These are phyloP conservation scores for Thelonectria olida DNA, from an alignment of 2,329 filamentous ascomycete genomes.

Conservation along the genomic window DNA sequence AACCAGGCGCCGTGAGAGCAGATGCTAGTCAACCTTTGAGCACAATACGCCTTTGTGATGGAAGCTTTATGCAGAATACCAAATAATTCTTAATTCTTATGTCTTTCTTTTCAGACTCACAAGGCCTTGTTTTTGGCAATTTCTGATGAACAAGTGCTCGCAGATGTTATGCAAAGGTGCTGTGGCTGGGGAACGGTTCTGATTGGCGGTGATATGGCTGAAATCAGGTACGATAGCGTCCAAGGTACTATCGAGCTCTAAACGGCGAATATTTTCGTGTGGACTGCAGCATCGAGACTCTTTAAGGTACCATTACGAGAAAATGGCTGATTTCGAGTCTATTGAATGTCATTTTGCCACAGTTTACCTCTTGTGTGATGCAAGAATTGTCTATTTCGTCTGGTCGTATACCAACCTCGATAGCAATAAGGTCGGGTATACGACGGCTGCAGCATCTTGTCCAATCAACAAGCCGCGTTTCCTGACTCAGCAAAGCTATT, in stretches of 20 bases:
- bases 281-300: background rate
- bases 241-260: background rate
- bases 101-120: background rate
- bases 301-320: background rate
- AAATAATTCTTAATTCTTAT: no score
- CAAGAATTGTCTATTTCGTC: no score
- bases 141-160: background rate
- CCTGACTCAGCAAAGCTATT: slow-evolving; percentile 21
- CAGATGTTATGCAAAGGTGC: background rate
- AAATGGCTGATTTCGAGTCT: background rate
- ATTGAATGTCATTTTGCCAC: background rate
- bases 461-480: background rate
- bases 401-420: background rate
- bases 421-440: background rate
- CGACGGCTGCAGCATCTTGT: background rate
- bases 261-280: background rate
- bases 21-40: no score
- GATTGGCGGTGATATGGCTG: background rate
- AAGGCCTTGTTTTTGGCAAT: background rate
- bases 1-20: background rate
- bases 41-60: no score
- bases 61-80: no score
- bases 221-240: background rate
- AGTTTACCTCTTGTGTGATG: no score
- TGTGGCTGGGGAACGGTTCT: background rate